Percentiles rank a stretch among this genome's conserved stretches.
Conservation (phyloP, 106 monocot species). For the Dendrobium nobile region DNA sequence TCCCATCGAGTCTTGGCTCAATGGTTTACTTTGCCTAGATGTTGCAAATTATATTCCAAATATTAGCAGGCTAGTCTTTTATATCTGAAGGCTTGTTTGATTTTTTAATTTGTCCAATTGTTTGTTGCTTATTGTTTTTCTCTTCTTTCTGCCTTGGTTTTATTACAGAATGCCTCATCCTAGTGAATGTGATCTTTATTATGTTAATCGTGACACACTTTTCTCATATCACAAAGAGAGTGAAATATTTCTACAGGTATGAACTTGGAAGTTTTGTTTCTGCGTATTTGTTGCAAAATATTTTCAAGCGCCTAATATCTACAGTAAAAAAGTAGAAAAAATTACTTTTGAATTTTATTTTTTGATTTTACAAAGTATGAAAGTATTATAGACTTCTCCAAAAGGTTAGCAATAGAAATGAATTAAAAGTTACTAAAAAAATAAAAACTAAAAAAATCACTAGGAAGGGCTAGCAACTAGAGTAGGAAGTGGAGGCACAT, state of each 20-base stretch:
- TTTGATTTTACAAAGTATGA: too few relatives aligned
- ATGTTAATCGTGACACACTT: slow-evolving; percentile 94
- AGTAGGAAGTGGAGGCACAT: too few relatives aligned
- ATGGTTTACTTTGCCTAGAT: slow-evolving; percentile 91
- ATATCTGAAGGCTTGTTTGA: not conserved
- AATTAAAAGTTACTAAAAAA: too few relatives aligned
- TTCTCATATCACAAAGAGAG: slow-evolving; percentile 98
- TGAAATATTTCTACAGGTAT: slow-evolving; percentile 95
- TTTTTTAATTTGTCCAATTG: not conserved
- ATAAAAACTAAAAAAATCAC: too few relatives aligned
- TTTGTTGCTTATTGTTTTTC: slow-evolving; percentile 2
- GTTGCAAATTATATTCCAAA: slow-evolving; percentile 68
- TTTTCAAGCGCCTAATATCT: not conserved
- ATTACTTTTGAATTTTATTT: too few relatives aligned
- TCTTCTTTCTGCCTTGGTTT: slow-evolving; percentile 5
- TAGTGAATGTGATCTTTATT: slow-evolving; percentile 88
- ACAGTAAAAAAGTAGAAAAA: not conserved
- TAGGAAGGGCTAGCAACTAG: too few relatives aligned
- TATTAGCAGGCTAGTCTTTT: slow-evolving; percentile 48
- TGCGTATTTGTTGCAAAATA: not conserved
- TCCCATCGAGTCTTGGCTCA: slow-evolving; percentile 94
- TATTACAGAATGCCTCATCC: slow-evolving; percentile 67
- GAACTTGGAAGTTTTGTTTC: not conserved
- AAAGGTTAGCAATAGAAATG: too few relatives aligned
- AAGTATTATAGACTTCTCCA: too few relatives aligned